Evolutionary conservation across 305 asterid species (phyloP).

Genomic region (Petunia hybrid): DNA sequence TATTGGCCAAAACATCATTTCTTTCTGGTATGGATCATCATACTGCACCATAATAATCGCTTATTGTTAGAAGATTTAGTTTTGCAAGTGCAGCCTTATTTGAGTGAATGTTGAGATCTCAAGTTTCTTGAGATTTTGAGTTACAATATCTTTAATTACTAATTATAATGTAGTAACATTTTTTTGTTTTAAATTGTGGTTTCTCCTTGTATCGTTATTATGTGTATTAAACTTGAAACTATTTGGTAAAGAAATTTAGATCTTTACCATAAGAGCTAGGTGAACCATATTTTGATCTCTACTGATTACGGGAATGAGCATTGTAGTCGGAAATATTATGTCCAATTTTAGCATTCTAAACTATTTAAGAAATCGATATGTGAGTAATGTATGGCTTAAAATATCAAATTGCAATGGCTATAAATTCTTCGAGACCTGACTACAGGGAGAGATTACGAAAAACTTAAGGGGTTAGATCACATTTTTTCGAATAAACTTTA

Average conservation of each 20-base stretch:
- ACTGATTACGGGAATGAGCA: neutral
- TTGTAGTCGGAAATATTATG: neutral
- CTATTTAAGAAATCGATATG: neutral
- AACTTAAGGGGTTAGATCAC: neutral
- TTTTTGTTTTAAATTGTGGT: neutral
- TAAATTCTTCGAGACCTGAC: neutral
- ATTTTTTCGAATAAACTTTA: neutral
- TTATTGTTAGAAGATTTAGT: too few relatives aligned
- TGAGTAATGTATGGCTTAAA: neutral
- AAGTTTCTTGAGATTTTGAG: neutral
- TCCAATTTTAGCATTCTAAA: too few relatives aligned
- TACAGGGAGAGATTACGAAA: neutral
- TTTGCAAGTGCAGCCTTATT: neutral
- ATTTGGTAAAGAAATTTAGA: neutral
- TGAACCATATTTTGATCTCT: neutral
- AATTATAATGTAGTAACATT: neutral
- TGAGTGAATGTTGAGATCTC: conserved; percentile 12
- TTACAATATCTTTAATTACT: neutral
- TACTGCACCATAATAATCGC: too few relatives aligned
- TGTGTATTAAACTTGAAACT: neutral
- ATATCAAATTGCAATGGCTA: neutral
- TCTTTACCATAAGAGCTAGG: neutral
- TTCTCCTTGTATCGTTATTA: neutral
- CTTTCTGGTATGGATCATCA: too few relatives aligned
- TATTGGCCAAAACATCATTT: too few relatives aligned